A percentile compares a stretch with the other conserved stretches of the same genome.
Conservation (phyloP, 1,139 yeast species). For the Nakaseomyces glabratus region DNA sequence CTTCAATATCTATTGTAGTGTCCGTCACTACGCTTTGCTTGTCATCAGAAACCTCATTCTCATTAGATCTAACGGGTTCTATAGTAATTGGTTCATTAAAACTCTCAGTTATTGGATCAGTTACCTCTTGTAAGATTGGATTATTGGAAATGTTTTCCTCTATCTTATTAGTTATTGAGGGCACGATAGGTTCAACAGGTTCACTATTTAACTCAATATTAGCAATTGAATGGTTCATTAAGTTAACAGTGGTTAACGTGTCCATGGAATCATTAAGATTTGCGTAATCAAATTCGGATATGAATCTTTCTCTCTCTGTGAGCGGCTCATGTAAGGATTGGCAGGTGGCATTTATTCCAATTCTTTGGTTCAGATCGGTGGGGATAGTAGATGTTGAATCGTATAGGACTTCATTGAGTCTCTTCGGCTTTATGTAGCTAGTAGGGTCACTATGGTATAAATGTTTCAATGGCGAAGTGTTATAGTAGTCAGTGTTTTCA, state of each 20-base stretch:
- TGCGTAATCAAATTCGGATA: slow-evolving; percentile 9
- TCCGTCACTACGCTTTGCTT: slow-evolving; percentile 16
- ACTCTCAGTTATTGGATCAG: neutral
- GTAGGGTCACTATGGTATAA: slow-evolving; percentile 20
- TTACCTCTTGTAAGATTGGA: slow-evolving; percentile 1
- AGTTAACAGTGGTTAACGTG: slow-evolving; percentile 7
- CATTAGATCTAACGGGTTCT: neutral
- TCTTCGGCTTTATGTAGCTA: slow-evolving; percentile 16
- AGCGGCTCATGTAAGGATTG: slow-evolving; percentile 3
- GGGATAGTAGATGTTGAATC: neutral
- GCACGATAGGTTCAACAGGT: neutral
- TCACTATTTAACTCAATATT: neutral
- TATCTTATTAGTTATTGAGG: neutral
- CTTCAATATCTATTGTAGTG: slow-evolving; percentile 8
- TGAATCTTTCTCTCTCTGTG: slow-evolving; percentile 10
- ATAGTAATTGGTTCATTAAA: neutral
- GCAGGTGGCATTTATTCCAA: neutral
- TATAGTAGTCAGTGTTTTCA: slow-evolving; percentile 27
- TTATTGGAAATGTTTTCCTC: neutral
- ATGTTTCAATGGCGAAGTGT: slow-evolving; percentile 27
- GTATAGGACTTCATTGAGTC: slow-evolving; percentile 15
- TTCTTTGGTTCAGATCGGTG: neutral
- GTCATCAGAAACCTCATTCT: slow-evolving; percentile 12
- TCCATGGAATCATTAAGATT: slow-evolving; percentile 8
- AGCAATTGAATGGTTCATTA: slow-evolving; percentile 8